phyloP scores from a whole-genome alignment of 169 alveolate genomes.

The Pseudocohnilembus persalinus region DNA sequence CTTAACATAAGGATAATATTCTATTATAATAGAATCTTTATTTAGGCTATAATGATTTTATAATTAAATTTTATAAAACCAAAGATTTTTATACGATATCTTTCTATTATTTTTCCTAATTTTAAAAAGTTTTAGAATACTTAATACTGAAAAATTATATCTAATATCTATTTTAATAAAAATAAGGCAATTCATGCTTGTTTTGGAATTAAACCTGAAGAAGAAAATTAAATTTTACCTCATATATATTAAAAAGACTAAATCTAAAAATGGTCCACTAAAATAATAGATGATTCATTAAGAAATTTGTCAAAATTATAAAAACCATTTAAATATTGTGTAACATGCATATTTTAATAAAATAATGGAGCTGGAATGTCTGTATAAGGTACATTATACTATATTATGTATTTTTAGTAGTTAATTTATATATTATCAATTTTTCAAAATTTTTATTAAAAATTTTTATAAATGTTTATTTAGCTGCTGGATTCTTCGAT shows the following conservation, averaged over 20 bases:
- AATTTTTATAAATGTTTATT: neutral
- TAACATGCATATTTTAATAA: conserved; percentile 51
- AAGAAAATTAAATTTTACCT: conserved; percentile 30
- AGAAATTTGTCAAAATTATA: conserved; percentile 51
- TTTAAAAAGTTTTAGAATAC: too few relatives aligned
- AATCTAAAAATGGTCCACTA: conserved; percentile 58
- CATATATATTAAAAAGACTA: conserved; percentile 52
- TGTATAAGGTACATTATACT: too few relatives aligned
- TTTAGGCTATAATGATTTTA: too few relatives aligned
- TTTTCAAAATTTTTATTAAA: neutral
- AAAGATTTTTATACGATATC: too few relatives aligned
- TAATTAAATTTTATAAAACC: too few relatives aligned
- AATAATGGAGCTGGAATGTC: conserved; percentile 57
- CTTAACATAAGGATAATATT: too few relatives aligned
- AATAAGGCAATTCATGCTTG: conserved; percentile 13
- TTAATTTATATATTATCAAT: neutral
- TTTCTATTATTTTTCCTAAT: too few relatives aligned
- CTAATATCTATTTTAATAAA: neutral
- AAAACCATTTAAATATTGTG: conserved; percentile 61
- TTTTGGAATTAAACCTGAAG: conserved; percentile 29
- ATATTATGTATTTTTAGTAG: too few relatives aligned
- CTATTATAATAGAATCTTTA: too few relatives aligned
- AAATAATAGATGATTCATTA: conserved; percentile 53
- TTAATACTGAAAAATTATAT: too few relatives aligned
- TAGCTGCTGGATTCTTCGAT: conserved; percentile 54